A percentile compares a stretch with the other conserved stretches of the same genome.
These are phyloP conservation scores for Musa schizocarpa DNA, from an alignment of 176 grass and related monocot species.

Conservation along the genomic window DNA sequence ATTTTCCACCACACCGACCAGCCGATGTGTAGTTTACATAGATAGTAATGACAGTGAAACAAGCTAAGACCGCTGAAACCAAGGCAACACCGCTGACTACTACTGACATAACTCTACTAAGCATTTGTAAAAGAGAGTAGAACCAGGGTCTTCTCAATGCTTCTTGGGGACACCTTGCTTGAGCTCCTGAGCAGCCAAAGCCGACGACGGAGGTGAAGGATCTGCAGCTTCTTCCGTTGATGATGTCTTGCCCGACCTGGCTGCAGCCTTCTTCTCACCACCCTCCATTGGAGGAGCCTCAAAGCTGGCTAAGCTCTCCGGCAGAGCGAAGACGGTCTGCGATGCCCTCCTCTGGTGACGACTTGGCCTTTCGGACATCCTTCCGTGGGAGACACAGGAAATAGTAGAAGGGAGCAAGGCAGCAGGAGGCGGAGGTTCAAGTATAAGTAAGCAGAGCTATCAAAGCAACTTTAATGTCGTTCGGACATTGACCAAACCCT, in stretches of 20 bases:
- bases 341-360: constrained; percentile 69
- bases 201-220: neutral
- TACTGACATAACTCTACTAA: neutral
- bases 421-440: neutral
- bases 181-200: neutral
- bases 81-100: neutral
- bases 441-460: neutral
- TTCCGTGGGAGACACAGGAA: neutral
- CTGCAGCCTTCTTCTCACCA: constrained; percentile 6
- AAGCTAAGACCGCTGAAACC: neutral
- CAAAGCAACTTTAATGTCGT: neutral
- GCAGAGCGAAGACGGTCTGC: constrained; percentile 61
- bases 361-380: constrained; percentile 49
- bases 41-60: neutral
- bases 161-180: neutral
- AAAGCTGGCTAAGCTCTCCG: constrained; percentile 30
- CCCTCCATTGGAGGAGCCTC: constrained; percentile 25
- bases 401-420: no score
- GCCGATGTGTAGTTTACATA: neutral
- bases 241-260: neutral
- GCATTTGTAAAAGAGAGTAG: no score
- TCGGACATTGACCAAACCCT: neutral
- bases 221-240: neutral
- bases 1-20: neutral
- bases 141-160: neutral